These are phyloP conservation scores for Furcasterigmium sp. DNA, from an alignment of 2,329 filamentous ascomycete genomes.

Conservation along the genomic window DNA sequence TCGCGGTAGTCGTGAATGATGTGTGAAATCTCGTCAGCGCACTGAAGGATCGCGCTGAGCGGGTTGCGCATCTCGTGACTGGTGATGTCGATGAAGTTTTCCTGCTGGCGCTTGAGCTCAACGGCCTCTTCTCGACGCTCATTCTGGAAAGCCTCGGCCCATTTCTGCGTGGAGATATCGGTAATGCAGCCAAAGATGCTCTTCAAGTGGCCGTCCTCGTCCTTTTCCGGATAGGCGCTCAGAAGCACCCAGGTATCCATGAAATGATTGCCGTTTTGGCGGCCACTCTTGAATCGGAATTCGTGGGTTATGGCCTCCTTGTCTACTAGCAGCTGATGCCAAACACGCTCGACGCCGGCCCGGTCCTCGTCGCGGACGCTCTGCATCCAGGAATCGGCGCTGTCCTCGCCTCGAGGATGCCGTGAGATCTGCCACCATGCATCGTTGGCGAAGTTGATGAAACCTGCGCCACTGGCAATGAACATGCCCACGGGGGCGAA, in stretches of 20 bases:
- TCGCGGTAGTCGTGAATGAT: conserved; percentile 38
- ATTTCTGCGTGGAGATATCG: conserved; percentile 81
- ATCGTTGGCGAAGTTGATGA: conserved; percentile 76
- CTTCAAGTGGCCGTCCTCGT: conserved; percentile 59
- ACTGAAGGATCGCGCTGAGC: conserved; percentile 68
- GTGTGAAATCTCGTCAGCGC: conserved; percentile 65
- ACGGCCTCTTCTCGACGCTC: conserved; percentile 75
- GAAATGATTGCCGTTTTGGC: conserved; percentile 53
- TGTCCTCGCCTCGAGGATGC: conserved; percentile 53
- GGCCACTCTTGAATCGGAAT: conserved; percentile 68
- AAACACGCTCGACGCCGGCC: conserved; percentile 50
- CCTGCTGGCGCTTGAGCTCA: conserved; percentile 68
- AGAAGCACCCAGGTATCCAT: conserved; percentile 74
- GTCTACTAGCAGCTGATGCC: conserved; percentile 56
- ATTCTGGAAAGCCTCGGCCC: conserved; percentile 75
- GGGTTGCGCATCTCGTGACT: conserved; percentile 76
- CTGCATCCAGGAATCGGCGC: conserved; percentile 65
- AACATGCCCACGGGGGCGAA: conserved; percentile 82
- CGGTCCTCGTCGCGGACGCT: conserved; percentile 65
- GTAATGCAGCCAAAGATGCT: conserved; percentile 77
- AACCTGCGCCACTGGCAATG: conserved; percentile 67
- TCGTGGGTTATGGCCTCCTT: conserved; percentile 64
- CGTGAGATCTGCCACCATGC: conserved; percentile 70
- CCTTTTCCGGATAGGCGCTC: conserved; percentile 69
- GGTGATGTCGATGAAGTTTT: conserved; percentile 70